Conservation (phyloP, 192 early-diverging fungal genomes). For the Coemansia sp. region DNA sequence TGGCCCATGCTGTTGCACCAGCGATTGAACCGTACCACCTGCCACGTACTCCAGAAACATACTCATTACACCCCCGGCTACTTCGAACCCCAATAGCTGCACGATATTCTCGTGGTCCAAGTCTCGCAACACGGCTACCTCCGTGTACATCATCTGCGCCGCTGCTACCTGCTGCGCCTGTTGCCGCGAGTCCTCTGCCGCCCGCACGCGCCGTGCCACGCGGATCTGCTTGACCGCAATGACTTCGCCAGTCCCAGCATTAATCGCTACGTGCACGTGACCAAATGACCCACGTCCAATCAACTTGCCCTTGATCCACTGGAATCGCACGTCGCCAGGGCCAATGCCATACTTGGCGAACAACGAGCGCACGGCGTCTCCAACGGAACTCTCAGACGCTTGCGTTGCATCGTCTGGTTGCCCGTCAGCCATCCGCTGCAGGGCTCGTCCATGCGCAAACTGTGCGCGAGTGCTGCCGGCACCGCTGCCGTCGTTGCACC, state of each 20-base stretch:
- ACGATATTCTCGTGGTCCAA: conserved; percentile 92
- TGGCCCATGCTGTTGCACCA: conserved; percentile 70
- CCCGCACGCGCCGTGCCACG: conserved; percentile 50
- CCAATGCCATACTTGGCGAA: conserved; percentile 43
- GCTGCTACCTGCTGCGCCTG: conserved; percentile 27
- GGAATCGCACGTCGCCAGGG: conserved; percentile 53
- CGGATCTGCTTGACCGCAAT: conserved; percentile 85
- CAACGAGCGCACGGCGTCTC: conserved; percentile 41
- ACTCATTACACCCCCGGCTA: conserved; percentile 70
- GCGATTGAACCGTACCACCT: conserved; percentile 83
- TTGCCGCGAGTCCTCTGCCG: conserved; percentile 8
- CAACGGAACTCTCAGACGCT: conserved; percentile 6
- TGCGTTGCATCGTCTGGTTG: neutral
- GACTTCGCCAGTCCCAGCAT: conserved; percentile 68
- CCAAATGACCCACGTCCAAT: conserved; percentile 87
- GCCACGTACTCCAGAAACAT: conserved; percentile 98
- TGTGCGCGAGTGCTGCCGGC: conserved; percentile 42
- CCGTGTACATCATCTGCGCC: conserved; percentile 64
- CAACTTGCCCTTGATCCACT: conserved; percentile 72
- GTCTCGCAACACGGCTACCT: conserved; percentile 72
- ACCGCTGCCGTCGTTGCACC: conserved; percentile 35
- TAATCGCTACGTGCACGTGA: conserved; percentile 73
- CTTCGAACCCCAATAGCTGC: conserved; percentile 82
- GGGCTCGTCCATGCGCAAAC: conserved; percentile 42
- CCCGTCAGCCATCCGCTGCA: conserved; percentile 7